Conservation (phyloP, 2,329 filamentous ascomycete species). For the Fusarium mexicanum region DNA sequence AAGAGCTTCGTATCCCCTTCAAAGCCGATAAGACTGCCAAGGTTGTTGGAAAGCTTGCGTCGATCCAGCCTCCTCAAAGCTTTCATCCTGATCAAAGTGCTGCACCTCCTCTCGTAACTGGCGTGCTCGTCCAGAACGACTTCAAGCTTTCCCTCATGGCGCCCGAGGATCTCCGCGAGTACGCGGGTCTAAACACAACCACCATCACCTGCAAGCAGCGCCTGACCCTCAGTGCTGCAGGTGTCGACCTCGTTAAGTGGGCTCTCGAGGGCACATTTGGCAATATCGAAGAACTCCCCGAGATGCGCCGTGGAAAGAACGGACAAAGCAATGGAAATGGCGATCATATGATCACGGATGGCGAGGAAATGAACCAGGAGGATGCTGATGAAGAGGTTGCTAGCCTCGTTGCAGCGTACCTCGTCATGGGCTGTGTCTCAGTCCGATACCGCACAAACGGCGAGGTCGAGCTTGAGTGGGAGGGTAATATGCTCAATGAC, state of each 20-base stretch:
- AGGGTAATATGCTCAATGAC: conserved; percentile 97
- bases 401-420: conserved; percentile 64
- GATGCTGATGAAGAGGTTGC: conserved; percentile 73
- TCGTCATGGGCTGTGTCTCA: conserved; percentile 90
- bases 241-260: conserved; percentile 92
- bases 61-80: conserved; percentile 73
- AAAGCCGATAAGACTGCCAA: conserved; percentile 95
- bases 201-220: conserved; percentile 93
- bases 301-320: conserved; percentile 56
- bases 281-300: conserved; percentile 75
- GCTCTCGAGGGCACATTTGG: conserved; percentile 95
- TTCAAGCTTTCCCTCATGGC: conserved; percentile 98
- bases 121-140: conserved; percentile 95
- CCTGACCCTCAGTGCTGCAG: conserved; percentile 86
- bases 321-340: conserved; percentile 48
- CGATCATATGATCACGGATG: conserved; percentile 48
- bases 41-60: conserved; percentile 92
- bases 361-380: conserved; percentile 53
- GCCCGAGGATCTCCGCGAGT: conserved; percentile 93
- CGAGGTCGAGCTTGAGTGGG: conserved; percentile 93
- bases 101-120: conserved; percentile 72
- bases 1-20: conserved; percentile 94
- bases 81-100: conserved; percentile 30
- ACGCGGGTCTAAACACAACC: conserved; percentile 95
- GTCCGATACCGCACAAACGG: conserved; percentile 81